Base-by-base conservation (phyloP, 345 rosid species). In the Brassica carinata region DNA sequence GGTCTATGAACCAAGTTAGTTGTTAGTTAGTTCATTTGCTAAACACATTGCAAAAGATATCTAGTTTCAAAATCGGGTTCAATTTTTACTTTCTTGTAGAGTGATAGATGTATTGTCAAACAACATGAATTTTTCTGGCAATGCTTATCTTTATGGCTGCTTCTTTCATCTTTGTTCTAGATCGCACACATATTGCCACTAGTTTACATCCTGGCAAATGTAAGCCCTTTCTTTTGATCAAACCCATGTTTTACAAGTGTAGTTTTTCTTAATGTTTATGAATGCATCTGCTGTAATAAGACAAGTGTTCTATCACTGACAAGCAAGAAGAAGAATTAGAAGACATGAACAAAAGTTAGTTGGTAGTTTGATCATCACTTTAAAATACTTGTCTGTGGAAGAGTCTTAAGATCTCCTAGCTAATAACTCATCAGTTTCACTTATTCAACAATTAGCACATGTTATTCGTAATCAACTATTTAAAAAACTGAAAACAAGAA, bases 391-490 rank as follows among this genome's bases (percentile, higher is more conserved):
- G 8, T 33, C 1, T 64, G 43, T 45, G 62, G 33, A 69, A 62
- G 34, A 40, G 64, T 45, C 43, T 3, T 17, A 43, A 68, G 17
- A 9, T 36, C 65, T 40, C 3, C 4, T 19, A 70, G 55, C 75
- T 45, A 71, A 58, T 3, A 5, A 71, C 4, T 57, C 51, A 57
- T 18, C 75, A 63, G 8, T 63, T 73, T 63, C 36, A 71, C 70
- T 33, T 17, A 7, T 77, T 70, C 71, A 70, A 70, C 71, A 23
- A 71, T 70, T 3, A 71, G 55, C 71, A 53, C 72, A 51, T 59
- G 64, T 23, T 31, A 45, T 62, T 26, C 0, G 36, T 62, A 69
- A 70, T 40, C 27, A 62, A 29, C 17, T 15, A 43, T 27, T 69
- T 7, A 7, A 43, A 53, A 57, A 8, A 0, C 6, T 9, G 71